phyloP scores from a whole-genome alignment of 306 rosid genomes.

The Abrus precatorius region DNA sequence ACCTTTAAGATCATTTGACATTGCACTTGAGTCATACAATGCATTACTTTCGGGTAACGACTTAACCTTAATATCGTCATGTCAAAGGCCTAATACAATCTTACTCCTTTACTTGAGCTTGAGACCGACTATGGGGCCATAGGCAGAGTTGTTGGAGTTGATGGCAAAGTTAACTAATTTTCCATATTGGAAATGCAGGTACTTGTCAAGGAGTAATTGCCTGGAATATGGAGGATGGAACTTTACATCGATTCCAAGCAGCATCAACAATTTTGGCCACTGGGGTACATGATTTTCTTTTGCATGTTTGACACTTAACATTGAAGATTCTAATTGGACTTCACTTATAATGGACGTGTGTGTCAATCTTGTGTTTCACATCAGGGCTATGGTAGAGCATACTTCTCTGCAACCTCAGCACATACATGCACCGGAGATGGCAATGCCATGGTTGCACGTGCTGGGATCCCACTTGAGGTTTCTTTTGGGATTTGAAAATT shows the following conservation, averaged over 20 bases:
- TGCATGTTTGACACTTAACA: conserved; percentile 33
- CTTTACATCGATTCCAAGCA: conserved; percentile 91
- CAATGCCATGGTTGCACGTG: conserved; percentile 90
- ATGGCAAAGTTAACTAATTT: conserved; percentile 3
- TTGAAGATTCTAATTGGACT: conserved; percentile 10
- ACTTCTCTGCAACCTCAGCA: conserved; percentile 93
- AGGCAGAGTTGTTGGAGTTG: too few species aligned
- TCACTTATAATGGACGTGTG: conserved; percentile 16
- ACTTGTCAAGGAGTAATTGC: conserved; percentile 96
- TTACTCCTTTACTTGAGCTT: too few species aligned
- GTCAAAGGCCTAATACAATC: too few species aligned
- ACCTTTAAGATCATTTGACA: too few species aligned
- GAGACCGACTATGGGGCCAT: too few species aligned
- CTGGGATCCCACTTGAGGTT: conserved; percentile 89
- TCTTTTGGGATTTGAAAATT: conserved; percentile 6
- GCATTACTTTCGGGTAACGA: too few species aligned
- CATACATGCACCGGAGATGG: conserved; percentile 99
- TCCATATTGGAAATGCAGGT: conserved; percentile 62
- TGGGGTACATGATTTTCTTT: conserved; percentile 65
- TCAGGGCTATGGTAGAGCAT: conserved; percentile 95
- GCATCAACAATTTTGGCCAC: conserved; percentile 92
- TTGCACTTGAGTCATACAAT: too few species aligned
- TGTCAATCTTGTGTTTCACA: conserved; percentile 39
- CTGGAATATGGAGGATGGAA: conserved; percentile 90
- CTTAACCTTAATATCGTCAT: too few species aligned